Conservation (phyloP, 1,139 yeast species). For the Lodderomyces metapsilosis region DNA sequence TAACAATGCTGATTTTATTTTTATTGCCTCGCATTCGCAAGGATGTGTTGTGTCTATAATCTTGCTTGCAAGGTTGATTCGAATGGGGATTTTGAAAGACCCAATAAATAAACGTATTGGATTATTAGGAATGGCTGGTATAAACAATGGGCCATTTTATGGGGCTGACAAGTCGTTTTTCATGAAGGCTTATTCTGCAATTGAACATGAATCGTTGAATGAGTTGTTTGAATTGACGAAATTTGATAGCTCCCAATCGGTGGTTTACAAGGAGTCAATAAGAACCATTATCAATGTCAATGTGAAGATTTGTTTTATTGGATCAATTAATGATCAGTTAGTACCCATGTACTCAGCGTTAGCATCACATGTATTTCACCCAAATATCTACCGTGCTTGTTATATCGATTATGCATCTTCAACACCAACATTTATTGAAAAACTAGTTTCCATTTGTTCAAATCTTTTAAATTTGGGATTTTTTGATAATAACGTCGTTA, state of each 20-base stretch:
- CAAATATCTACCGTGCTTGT: constrained; percentile 84
- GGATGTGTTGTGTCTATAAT: constrained; percentile 92
- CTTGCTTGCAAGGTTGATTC: constrained; percentile 67
- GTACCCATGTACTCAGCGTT: constrained; percentile 90
- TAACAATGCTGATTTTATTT: constrained; percentile 76
- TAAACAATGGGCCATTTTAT: constrained; percentile 88
- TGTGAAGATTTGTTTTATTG: constrained; percentile 77
- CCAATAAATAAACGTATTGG: constrained; percentile 57
- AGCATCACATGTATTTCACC: constrained; percentile 81
- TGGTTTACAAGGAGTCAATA: constrained; percentile 66
- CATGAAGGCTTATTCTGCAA: constrained; percentile 84
- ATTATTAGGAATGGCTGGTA: constrained; percentile 91
- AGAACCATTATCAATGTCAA: constrained; percentile 65
- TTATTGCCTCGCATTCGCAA: constrained; percentile 91
- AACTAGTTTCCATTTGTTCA: constrained; percentile 47
- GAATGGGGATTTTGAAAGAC: constrained; percentile 60
- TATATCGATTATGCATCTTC: constrained; percentile 70
- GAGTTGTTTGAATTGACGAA: constrained; percentile 89
- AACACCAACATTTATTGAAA: constrained; percentile 47
- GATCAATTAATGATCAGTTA: constrained; percentile 86
- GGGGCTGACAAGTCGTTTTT: constrained; percentile 83
- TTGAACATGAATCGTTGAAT: constrained; percentile 80
- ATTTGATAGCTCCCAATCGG: constrained; percentile 67
- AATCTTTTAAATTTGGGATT: constrained; percentile 61
- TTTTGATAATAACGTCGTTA: constrained; percentile 73